Conservation (phyloP, 225 moss, liverwort and hornwort genomes). For the Sphagnum contortum region DNA sequence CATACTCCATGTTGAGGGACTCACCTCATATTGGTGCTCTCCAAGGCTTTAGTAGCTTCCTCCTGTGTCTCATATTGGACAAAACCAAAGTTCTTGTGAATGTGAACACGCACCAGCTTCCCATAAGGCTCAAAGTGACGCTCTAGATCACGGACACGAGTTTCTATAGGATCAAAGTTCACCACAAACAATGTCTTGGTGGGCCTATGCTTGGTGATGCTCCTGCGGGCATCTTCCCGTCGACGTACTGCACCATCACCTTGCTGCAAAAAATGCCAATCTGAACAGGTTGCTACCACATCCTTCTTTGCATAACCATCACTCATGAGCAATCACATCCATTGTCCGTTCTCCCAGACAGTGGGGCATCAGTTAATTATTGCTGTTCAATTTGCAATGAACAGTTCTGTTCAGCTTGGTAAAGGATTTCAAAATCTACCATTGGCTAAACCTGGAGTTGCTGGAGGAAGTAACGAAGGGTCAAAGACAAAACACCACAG, state of each 20-base stretch:
- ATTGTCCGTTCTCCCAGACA: no score
- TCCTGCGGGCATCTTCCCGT: conserved; percentile 95
- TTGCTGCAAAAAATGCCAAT: conserved; percentile 40
- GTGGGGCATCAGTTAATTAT: no score
- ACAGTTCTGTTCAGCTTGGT: no score
- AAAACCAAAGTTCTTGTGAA: conserved; percentile 97
- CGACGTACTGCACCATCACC: conserved; percentile 97
- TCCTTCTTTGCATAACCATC: no score
- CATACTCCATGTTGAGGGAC: no score
- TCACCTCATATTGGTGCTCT: conserved; percentile 96
- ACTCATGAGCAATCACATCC: no score
- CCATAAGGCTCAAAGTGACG: conserved; percentile 97
- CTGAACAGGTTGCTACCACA: no score
- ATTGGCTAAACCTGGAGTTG: no score
- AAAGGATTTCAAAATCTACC: no score
- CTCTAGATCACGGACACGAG: conserved; percentile 87
- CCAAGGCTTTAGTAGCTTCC: conserved; percentile 96
- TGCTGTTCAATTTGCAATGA: no score
- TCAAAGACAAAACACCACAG: no score
- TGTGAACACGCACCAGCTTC: conserved; percentile 90
- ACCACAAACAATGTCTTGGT: conserved; percentile 98
- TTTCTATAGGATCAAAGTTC: conserved; percentile 96
- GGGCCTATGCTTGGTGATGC: conserved; percentile 86
- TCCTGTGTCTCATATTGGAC: conserved; percentile 97
- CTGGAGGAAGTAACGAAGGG: no score